Percentiles rank a stretch among this genome's conserved stretches.
Evolutionary conservation across 2,329 filamentous ascomycete genomes (phyloP).

Genomic region (Hypocreales sp.): DNA sequence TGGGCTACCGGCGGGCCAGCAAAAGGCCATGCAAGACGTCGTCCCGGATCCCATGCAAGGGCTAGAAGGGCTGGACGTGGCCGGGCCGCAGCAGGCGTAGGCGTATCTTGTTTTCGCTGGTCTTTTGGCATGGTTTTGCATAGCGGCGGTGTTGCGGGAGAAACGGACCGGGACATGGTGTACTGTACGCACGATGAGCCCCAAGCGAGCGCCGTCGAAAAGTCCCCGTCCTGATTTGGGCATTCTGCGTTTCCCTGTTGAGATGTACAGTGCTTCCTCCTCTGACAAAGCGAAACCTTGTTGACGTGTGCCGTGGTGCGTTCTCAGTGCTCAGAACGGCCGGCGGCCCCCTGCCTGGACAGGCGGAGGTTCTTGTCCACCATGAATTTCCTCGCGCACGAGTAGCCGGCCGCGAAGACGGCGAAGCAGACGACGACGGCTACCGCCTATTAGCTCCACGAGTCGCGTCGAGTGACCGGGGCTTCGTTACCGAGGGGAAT

Average conservation of each 20-base stretch:
- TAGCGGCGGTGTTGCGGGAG: slow-evolving; percentile 29
- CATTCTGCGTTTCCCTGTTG: slow-evolving; percentile 6
- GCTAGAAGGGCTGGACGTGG: slow-evolving; percentile 82
- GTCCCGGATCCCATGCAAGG: slow-evolving; percentile 89
- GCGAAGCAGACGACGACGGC: slow-evolving; percentile 81
- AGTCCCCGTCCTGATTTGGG: too few relatives aligned
- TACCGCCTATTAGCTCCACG: too few relatives aligned
- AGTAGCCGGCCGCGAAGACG: slow-evolving; percentile 68
- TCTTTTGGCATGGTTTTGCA: slow-evolving; percentile 15
- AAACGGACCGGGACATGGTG: slow-evolving; percentile 1
- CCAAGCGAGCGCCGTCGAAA: too few relatives aligned
- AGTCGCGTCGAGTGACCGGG: too few relatives aligned
- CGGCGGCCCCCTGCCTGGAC: slow-evolving; percentile 45
- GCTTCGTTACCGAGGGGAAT: slow-evolving; percentile 64
- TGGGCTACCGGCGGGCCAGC: slow-evolving; percentile 17
- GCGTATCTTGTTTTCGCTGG: background rate
- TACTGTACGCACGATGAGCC: too few relatives aligned
- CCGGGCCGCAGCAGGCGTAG: slow-evolving; percentile 71
- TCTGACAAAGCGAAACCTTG: too few relatives aligned
- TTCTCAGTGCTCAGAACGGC: slow-evolving; percentile 22
- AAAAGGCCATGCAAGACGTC: slow-evolving; percentile 24
- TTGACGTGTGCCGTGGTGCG: too few relatives aligned
- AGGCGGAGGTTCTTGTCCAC: slow-evolving; percentile 90
- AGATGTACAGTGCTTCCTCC: slow-evolving; percentile 6
- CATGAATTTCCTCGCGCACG: slow-evolving; percentile 63